Conservation (phyloP, 2,329 filamentous ascomycete genomes). For the Teratosphaeria destructans region DNA sequence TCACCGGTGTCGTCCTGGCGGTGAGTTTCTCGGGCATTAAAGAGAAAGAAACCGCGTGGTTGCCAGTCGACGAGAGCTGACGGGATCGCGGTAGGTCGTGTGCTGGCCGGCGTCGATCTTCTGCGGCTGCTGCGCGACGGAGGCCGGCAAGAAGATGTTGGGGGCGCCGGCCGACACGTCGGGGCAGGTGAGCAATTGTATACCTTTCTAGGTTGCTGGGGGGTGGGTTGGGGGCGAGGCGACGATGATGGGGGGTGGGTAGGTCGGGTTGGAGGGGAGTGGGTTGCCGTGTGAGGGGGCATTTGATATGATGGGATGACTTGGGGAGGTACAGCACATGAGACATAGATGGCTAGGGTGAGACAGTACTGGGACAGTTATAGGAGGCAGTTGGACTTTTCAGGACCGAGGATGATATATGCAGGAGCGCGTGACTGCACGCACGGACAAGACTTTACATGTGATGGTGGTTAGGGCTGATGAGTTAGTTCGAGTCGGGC, state of each 20-base stretch:
- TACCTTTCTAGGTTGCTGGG: conserved; percentile 20
- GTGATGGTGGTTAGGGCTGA: background rate
- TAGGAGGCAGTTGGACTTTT: background rate
- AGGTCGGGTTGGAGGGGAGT: no score
- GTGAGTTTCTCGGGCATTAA: conserved; percentile 8
- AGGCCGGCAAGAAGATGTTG: conserved; percentile 21
- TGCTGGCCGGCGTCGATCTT: conserved; percentile 30
- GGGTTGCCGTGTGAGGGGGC: no score
- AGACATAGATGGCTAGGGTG: no score
- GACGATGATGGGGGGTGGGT: background rate
- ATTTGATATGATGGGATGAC: no score
- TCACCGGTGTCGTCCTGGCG: conserved; percentile 23
- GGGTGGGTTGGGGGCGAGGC: background rate
- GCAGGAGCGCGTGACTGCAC: background rate
- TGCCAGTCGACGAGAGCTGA: no score
- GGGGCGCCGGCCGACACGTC: conserved; percentile 24
- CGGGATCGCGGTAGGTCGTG: conserved; percentile 14
- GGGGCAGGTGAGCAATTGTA: conserved; percentile 20
- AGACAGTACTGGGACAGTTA: no score
- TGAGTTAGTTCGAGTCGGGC: background rate
- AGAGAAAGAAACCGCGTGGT: no score
- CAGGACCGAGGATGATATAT: no score
- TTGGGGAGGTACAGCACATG: no score
- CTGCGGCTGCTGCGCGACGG: conserved; percentile 28
- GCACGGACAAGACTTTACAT: background rate